A percentile compares a stretch with the other conserved stretches of the same genome.
Conservation (phyloP, 164 flowering plant genomes). For the Piper longum region DNA sequence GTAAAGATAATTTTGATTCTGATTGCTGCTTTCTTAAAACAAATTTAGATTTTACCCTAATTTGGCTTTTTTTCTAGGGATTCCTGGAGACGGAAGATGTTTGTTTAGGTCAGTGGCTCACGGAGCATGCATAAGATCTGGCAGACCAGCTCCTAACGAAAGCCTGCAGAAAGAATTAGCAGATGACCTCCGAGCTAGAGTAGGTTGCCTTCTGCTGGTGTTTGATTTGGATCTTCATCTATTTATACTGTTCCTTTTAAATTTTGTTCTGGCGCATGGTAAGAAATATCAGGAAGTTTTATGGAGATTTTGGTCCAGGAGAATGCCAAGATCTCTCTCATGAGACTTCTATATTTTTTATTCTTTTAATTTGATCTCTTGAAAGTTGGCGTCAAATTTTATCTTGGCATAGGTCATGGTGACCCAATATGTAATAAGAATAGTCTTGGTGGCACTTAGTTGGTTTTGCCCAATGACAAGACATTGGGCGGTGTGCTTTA, state of each 20-base stretch:
- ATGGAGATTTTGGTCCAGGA: too few species aligned
- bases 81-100: conserved; percentile 98
- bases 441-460: too few species aligned
- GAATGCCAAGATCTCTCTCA: too few species aligned
- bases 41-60: not conserved
- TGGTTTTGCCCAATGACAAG: too few species aligned
- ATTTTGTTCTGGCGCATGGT: not conserved
- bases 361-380: too few species aligned
- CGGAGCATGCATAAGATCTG: conserved; percentile 71
- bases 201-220: conserved; percentile 14
- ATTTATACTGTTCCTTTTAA: not conserved
- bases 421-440: too few species aligned
- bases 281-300: too few species aligned
- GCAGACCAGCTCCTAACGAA: conserved; percentile 64
- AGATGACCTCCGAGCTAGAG: conserved; percentile 68
- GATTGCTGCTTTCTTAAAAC: not conserved
- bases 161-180: conserved; percentile 62
- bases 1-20: not conserved
- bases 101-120: conserved; percentile 91
- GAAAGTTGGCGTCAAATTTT: too few species aligned
- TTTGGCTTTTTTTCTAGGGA: conserved; percentile 31
- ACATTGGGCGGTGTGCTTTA: too few species aligned
- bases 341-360: too few species aligned
- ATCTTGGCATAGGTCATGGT: too few species aligned
- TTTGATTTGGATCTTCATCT: not conserved